These are phyloP conservation scores for Friedmanniomyces endolithicus DNA, from an alignment of 495 filamentous ascomycete genomes.

Conservation along the genomic window DNA sequence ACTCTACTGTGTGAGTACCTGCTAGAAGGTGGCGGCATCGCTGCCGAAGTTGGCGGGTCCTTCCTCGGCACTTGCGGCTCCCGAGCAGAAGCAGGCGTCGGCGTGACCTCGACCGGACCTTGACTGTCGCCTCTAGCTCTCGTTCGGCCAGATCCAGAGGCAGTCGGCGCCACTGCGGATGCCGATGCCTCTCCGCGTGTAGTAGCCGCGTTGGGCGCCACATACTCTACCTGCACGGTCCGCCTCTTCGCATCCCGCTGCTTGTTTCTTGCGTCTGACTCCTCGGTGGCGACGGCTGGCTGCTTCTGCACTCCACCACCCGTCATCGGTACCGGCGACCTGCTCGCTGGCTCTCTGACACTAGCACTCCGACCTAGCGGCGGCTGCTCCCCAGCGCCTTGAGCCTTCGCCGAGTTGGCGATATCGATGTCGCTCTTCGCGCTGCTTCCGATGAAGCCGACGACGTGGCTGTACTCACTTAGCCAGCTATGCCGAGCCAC, in stretches of 20 bases:
- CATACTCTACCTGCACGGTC: constrained; percentile 97
- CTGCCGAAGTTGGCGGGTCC: constrained; percentile 19
- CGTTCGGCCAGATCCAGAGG: constrained; percentile 30
- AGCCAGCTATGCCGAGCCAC: constrained; percentile 98
- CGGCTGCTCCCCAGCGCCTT: constrained; percentile 49
- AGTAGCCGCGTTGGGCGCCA: constrained; percentile 78
- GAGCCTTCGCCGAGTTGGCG: constrained; percentile 59
- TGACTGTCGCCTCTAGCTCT: constrained; percentile 40
- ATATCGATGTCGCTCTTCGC: constrained; percentile 82
- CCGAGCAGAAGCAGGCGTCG: constrained; percentile 1
- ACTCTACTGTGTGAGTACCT: constrained; percentile 41
- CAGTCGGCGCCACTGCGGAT: constrained; percentile 24
- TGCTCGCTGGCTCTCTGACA: constrained; percentile 68
- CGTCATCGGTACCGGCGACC: constrained; percentile 36
- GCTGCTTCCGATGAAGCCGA: constrained; percentile 90
- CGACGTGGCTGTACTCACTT: constrained; percentile 86
- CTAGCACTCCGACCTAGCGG: constrained; percentile 71
- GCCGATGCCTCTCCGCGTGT: constrained; percentile 43
- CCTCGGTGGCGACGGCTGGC: constrained; percentile 52
- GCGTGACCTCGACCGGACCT: constrained; percentile 34
- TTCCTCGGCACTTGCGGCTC: constrained; percentile 7
- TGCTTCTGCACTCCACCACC: constrained; percentile 61
- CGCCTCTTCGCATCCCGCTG: constrained; percentile 74
- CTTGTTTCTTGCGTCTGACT: constrained; percentile 28
- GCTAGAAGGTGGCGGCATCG: constrained; percentile 34